Conservation (phyloP, 805 yeast species). For the Wickerhamomyces xylosicus region DNA sequence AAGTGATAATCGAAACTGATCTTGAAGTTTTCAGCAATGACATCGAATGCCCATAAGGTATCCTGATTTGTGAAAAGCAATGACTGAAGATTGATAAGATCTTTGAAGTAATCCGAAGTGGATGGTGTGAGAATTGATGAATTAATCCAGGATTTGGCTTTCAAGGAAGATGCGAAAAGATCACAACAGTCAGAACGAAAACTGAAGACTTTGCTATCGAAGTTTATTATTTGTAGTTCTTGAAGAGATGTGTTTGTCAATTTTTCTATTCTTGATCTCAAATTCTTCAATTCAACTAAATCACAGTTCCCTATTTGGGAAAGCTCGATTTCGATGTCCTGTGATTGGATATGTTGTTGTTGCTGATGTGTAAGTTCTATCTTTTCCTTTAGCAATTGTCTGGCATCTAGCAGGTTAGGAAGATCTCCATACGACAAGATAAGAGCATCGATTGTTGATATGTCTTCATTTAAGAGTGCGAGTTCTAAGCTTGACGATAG, state of each 20-base stretch:
- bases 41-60: conserved; percentile 41
- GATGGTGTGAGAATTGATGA: conserved; percentile 1
- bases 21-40: conserved; percentile 33
- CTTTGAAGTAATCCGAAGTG: conserved; percentile 1
- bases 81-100: conserved; percentile 12
- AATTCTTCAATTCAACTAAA: conserved; percentile 5
- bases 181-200: conserved; percentile 5
- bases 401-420: conserved; percentile 10
- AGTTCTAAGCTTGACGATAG: conserved; percentile 7
- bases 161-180: conserved; percentile 6
- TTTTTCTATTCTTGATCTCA: no score
- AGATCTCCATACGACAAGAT: conserved; percentile 11
- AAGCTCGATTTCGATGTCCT: conserved; percentile 5
- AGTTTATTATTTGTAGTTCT: conserved; percentile 2
- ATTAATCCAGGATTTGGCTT: conserved; percentile 12
- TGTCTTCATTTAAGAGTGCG: conserved; percentile 10
- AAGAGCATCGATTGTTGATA: conserved; percentile 15
- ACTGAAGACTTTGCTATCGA: conserved; percentile 6
- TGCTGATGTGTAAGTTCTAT: conserved; percentile 1
- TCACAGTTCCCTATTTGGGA: conserved; percentile 7
- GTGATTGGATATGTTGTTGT: conserved; percentile 1
- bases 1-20: conserved; percentile 47
- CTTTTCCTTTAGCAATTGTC: conserved; percentile 6
- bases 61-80: conserved; percentile 22
- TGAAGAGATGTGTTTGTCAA: no score